Conservation (phyloP, 345 rosid genomes). For the Viola odorata region DNA sequence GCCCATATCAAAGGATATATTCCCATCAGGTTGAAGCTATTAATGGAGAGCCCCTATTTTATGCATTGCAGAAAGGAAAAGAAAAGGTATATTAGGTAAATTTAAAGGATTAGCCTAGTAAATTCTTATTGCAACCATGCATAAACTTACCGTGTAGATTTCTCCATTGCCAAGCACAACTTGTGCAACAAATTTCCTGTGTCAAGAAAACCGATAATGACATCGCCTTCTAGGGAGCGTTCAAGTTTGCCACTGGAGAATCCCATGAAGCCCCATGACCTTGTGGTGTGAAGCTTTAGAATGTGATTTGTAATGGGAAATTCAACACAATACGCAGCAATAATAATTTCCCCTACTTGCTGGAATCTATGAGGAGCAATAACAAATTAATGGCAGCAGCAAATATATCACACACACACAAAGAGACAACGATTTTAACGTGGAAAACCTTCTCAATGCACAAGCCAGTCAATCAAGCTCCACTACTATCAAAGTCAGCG, state of each 20-base stretch:
- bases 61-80: background rate
- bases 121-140: background rate
- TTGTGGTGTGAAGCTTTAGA: slow-evolving; percentile 33
- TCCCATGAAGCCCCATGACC: slow-evolving; percentile 23
- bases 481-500: too few relatives aligned
- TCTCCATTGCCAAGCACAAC: slow-evolving; percentile 26
- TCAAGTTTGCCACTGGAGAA: background rate
- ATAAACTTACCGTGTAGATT: background rate
- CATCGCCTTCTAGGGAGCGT: slow-evolving; percentile 5
- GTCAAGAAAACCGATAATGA: slow-evolving; percentile 14
- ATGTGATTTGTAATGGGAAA: too few relatives aligned
- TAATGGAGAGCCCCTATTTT: slow-evolving; percentile 5
- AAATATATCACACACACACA: too few relatives aligned
- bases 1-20: background rate
- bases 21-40: slow-evolving; percentile 3
- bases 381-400: too few relatives aligned
- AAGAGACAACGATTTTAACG: too few relatives aligned
- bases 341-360: too few relatives aligned
- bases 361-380: too few relatives aligned
- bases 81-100: background rate
- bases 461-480: too few relatives aligned
- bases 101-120: background rate
- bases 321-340: too few relatives aligned
- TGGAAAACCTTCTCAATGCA: too few relatives aligned
- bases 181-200: slow-evolving; percentile 20